Conservation (phyloP, 2,329 filamentous ascomycete genomes). For the Hymenoscyphus fraxineus region DNA sequence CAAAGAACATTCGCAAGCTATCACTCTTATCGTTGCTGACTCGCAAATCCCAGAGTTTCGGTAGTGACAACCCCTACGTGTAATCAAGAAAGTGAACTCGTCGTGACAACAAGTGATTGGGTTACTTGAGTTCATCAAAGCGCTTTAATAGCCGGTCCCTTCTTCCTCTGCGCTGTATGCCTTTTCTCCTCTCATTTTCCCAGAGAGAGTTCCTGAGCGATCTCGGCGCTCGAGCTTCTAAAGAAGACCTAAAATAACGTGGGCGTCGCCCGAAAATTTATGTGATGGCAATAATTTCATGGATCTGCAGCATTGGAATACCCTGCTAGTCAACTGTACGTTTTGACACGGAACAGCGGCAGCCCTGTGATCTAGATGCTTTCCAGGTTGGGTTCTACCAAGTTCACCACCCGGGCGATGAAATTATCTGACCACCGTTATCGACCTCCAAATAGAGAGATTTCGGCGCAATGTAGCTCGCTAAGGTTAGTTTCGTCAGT, state of each 20-base stretch:
- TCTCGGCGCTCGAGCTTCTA: background rate
- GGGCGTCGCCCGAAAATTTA: background rate
- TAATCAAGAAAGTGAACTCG: background rate
- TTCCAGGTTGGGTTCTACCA: no score
- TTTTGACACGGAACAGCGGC: background rate
- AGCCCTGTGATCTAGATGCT: background rate
- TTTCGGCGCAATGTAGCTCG: no score
- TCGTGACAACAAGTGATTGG: background rate
- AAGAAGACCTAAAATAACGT: background rate
- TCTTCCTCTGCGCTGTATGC: no score
- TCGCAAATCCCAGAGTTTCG: background rate
- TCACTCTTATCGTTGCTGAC: background rate
- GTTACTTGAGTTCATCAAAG: background rate
- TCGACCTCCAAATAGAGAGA: no score
- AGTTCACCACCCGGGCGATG: no score
- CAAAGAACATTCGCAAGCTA: background rate
- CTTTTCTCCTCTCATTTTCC: background rate
- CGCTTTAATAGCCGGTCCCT: background rate
- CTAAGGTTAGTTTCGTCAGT: no score
- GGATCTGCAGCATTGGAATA: background rate
- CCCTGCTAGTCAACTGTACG: background rate
- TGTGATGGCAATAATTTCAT: background rate
- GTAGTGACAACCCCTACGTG: background rate
- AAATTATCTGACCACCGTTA: no score
- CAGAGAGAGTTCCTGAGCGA: background rate